Conservation (phyloP, 768 basidiomycete genomes). For the Tubosaeta brunneosetosa region DNA sequence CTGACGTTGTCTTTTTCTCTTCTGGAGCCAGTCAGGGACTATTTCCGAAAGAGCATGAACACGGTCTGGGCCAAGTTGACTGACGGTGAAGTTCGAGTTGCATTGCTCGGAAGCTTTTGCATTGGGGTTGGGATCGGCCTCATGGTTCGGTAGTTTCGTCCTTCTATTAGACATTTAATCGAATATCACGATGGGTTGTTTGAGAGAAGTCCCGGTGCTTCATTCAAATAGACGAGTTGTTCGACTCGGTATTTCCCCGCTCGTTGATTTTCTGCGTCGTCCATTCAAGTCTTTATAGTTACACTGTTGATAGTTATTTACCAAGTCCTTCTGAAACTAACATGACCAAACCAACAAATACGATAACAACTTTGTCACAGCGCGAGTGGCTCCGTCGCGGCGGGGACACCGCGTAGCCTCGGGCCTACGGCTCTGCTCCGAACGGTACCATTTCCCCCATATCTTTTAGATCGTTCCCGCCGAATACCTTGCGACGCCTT, state of each 20-base stretch:
- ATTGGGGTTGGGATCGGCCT: constrained; percentile 43
- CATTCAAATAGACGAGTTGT: too few species aligned
- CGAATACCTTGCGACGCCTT: constrained; percentile 14
- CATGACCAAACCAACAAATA: constrained; percentile 11
- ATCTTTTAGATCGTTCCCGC: constrained; percentile 10
- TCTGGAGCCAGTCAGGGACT: constrained; percentile 40
- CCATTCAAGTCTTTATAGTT: not conserved
- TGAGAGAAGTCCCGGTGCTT: too few species aligned
- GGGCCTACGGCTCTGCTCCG: constrained; percentile 23
- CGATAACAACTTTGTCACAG: not conserved
- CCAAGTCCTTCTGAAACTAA: constrained; percentile 13
- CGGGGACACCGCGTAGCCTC: constrained; percentile 24
- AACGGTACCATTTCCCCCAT: not conserved
- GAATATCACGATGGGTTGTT: not conserved
- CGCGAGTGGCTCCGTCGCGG: constrained; percentile 34
- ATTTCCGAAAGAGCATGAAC: constrained; percentile 22
- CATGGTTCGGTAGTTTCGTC: constrained; percentile 25
- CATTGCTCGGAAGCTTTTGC: constrained; percentile 40
- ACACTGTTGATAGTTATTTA: constrained; percentile 16
- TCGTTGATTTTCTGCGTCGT: constrained; percentile 4
- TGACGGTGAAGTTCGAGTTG: constrained; percentile 28
- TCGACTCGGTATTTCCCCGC: too few species aligned
- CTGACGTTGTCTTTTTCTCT: constrained; percentile 59
- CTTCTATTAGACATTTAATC: too few species aligned
- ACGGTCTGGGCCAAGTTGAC: constrained; percentile 23